Evolutionary conservation across 192 early-diverging fungal genomes (phyloP).

Genomic region (Coemansia sp.): DNA sequence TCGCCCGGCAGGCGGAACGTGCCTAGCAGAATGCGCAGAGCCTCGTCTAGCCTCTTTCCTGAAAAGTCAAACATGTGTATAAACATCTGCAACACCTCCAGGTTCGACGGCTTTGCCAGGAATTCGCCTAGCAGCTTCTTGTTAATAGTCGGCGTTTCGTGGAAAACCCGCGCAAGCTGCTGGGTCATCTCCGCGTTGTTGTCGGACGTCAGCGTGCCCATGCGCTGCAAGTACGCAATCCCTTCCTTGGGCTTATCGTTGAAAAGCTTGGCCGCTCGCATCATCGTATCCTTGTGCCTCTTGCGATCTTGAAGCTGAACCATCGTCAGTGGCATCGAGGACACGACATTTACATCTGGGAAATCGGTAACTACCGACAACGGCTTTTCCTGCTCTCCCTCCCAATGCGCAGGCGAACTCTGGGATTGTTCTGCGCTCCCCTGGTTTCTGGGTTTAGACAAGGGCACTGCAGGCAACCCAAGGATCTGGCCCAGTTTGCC

Average conservation of each 20-base stretch:
- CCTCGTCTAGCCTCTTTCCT: slow-evolving; percentile 88
- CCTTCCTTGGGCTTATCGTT: slow-evolving; percentile 87
- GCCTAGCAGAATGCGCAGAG: slow-evolving; percentile 86
- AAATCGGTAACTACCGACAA: background rate
- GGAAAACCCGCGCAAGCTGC: slow-evolving; percentile 73
- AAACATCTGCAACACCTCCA: slow-evolving; percentile 82
- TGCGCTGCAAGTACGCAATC: slow-evolving; percentile 71
- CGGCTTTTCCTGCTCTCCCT: background rate
- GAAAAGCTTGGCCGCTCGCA: slow-evolving; percentile 77
- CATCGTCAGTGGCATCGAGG: slow-evolving; percentile 16
- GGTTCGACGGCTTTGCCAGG: slow-evolving; percentile 78
- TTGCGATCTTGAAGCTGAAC: slow-evolving; percentile 40
- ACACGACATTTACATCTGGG: background rate
- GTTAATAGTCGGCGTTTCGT: slow-evolving; percentile 78
- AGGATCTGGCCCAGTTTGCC: slow-evolving; percentile 37
- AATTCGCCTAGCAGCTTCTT: slow-evolving; percentile 88
- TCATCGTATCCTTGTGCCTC: slow-evolving; percentile 74
- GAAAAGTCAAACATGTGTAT: slow-evolving; percentile 85
- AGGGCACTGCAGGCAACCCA: slow-evolving; percentile 10
- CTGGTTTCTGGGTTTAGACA: background rate
- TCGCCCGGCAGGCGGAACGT: slow-evolving; percentile 96
- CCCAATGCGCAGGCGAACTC: background rate
- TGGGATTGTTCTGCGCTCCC: background rate
- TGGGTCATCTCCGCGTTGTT: slow-evolving; percentile 29
- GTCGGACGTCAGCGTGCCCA: slow-evolving; percentile 27